Percentiles rank a stretch among this genome's conserved stretches.
Conservation (phyloP, 768 basidiomycete species). For the Pleurotus cornucopiae region DNA sequence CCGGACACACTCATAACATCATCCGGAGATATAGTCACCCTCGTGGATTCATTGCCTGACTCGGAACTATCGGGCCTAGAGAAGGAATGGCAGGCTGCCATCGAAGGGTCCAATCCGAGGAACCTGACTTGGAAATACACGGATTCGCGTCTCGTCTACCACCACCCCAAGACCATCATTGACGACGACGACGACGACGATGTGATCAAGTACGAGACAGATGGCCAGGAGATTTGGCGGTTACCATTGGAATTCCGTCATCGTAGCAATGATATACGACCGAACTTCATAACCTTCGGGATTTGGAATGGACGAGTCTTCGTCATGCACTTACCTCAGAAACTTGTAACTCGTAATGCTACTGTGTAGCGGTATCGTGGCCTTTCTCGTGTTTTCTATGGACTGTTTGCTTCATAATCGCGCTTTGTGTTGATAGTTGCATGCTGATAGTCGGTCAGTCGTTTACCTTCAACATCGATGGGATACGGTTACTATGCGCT, state of each 20-base stretch:
- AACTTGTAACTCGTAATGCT: not conserved
- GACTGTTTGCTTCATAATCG: too few species aligned
- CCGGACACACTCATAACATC: not conserved
- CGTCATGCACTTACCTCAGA: not conserved
- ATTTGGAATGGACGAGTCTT: slow-evolving; percentile 2
- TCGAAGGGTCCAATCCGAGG: not conserved
- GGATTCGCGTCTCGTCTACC: not conserved
- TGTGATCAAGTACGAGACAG: not conserved
- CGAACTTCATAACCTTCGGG: not conserved
- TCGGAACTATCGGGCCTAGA: not conserved
- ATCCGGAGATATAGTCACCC: not conserved
- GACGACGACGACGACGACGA: not conserved
- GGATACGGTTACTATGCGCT: too few species aligned
- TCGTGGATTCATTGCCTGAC: not conserved
- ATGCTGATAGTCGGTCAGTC: too few species aligned
- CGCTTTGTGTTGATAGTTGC: too few species aligned
- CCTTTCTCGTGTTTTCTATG: too few species aligned
- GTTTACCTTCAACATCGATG: too few species aligned
- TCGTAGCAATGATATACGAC: slow-evolving; percentile 1
- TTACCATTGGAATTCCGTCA: not conserved
- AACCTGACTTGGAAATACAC: not conserved
- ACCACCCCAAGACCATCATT: not conserved
- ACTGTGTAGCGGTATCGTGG: not conserved
- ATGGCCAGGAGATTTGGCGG: not conserved
- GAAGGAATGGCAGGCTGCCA: not conserved